A percentile compares a stretch with the other conserved stretches of the same genome.
These are phyloP conservation scores for Colletotrichum australisinense DNA, from an alignment of 2,329 filamentous ascomycete genomes.

Conservation along the genomic window DNA sequence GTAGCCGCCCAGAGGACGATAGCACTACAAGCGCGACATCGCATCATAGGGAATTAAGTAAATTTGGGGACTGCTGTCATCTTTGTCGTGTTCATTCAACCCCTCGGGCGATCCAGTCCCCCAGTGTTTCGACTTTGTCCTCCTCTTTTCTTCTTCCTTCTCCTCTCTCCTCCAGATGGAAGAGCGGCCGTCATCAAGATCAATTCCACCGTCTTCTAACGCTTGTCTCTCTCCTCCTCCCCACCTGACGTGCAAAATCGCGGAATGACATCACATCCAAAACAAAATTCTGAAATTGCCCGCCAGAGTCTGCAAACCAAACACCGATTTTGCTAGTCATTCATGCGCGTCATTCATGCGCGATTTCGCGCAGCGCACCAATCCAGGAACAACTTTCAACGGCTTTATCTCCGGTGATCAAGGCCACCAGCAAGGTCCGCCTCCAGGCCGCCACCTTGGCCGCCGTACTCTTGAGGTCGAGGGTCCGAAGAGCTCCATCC, in stretches of 20 bases:
- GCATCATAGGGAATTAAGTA: conserved; percentile 27
- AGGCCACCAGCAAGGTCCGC: conserved; percentile 70
- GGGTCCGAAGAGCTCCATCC: conserved; percentile 72
- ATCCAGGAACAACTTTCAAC: neutral
- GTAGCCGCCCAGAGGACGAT: too few relatives aligned
- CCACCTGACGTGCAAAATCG: neutral
- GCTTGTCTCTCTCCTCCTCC: neutral
- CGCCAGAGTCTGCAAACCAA: conserved; percentile 7
- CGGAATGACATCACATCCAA: neutral
- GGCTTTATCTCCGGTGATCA: conserved; percentile 53
- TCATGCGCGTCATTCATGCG: neutral
- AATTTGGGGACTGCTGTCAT: conserved; percentile 20
- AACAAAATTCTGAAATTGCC: neutral
- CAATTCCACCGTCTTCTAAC: conserved; percentile 1
- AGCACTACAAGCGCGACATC: neutral
- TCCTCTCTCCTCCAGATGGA: neutral
- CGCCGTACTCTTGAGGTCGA: conserved; percentile 67
- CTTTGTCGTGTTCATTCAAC: conserved; percentile 7
- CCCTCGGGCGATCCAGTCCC: conserved; percentile 3
- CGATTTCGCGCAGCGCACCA: neutral
- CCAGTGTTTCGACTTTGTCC: conserved; percentile 1
- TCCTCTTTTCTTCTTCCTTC: conserved; percentile 5
- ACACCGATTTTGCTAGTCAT: conserved; percentile 16
- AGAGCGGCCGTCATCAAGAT: conserved; percentile 7
- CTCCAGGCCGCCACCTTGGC: conserved; percentile 63